These are phyloP conservation scores for Hordeum marinum DNA, from an alignment of 176 grass and related monocot genomes.

Conservation along the genomic window DNA sequence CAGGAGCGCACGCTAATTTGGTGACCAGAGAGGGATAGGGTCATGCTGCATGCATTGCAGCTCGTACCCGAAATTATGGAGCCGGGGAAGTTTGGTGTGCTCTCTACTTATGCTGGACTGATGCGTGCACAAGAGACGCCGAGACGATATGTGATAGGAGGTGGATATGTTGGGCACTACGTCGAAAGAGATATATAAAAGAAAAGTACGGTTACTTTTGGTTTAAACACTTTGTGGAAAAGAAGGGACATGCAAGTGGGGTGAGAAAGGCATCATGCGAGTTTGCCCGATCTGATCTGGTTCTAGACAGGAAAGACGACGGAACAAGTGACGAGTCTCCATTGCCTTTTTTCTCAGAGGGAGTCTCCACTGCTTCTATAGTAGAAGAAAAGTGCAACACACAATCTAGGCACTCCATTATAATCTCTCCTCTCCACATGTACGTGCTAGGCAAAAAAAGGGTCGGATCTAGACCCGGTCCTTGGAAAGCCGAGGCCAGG, in stretches of 20 bases:
- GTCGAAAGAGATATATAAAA: neutral
- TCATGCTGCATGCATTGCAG: neutral
- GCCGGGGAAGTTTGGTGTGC: neutral
- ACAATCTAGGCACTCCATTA: neutral
- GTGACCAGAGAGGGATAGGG: neutral
- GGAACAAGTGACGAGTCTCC: neutral
- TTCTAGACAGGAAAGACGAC: neutral
- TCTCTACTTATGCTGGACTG: neutral
- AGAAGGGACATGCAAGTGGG: neutral
- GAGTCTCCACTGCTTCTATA: neutral
- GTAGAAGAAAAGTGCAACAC: neutral
- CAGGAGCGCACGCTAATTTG: neutral
- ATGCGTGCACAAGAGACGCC: neutral
- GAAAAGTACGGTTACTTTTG: constrained; percentile 24
- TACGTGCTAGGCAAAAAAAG: neutral
- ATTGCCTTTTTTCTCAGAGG: too few species aligned
- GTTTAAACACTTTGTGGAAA: neutral
- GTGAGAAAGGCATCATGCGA: neutral
- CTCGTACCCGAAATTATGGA: neutral
- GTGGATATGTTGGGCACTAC: neutral
- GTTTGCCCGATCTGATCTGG: constrained; percentile 11
- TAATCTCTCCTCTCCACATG: neutral
- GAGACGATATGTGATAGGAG: neutral
- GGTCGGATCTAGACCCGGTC: neutral
- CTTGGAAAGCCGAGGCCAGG: neutral